A percentile compares a stretch with the other conserved stretches of the same genome.
Conservation (phyloP, 805 yeast species). For the Clavispora carvajalis region DNA sequence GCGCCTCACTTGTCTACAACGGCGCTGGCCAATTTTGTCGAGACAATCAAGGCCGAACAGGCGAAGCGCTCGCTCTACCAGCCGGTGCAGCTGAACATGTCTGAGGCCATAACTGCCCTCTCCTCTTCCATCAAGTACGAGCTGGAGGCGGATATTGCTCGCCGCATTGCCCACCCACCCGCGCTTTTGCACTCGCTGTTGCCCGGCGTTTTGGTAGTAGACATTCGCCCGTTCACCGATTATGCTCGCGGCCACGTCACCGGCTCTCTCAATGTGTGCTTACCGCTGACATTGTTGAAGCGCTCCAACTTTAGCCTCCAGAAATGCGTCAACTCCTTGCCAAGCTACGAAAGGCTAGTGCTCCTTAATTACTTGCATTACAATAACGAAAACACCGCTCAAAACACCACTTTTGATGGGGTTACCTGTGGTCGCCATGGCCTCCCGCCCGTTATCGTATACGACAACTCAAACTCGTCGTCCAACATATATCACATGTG, state of each 20-base stretch:
- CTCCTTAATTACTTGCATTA: constrained; percentile 31
- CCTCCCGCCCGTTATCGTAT: constrained; percentile 41
- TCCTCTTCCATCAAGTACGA: constrained; percentile 18
- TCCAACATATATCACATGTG: constrained; percentile 43
- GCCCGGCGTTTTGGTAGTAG: constrained; percentile 47
- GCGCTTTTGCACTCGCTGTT: constrained; percentile 6
- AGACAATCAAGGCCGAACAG: constrained; percentile 20
- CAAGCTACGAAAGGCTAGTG: constrained; percentile 43
- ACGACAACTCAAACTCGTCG: constrained; percentile 42
- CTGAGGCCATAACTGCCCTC: constrained; percentile 19
- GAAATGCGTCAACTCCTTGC: constrained; percentile 57
- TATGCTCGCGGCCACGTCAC: constrained; percentile 53
- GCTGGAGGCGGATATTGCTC: constrained; percentile 12
- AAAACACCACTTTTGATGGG: neutral
- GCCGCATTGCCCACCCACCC: neutral
- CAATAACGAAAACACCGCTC: constrained; percentile 6
- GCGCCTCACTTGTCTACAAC: constrained; percentile 9
- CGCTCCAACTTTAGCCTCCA: constrained; percentile 65
- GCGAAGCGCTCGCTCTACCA: constrained; percentile 17
- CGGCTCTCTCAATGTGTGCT: constrained; percentile 68
- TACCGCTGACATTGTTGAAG: constrained; percentile 84
- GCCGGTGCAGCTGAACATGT: constrained; percentile 17
- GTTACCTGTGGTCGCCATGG: constrained; percentile 18
- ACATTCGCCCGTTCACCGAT: constrained; percentile 77
- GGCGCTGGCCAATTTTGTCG: constrained; percentile 11